Evolutionary conservation across 257 asterid genomes (phyloP), one percentile per base, ranked within the genome.

Genomic region (Orobanche coerulescens): DNA sequence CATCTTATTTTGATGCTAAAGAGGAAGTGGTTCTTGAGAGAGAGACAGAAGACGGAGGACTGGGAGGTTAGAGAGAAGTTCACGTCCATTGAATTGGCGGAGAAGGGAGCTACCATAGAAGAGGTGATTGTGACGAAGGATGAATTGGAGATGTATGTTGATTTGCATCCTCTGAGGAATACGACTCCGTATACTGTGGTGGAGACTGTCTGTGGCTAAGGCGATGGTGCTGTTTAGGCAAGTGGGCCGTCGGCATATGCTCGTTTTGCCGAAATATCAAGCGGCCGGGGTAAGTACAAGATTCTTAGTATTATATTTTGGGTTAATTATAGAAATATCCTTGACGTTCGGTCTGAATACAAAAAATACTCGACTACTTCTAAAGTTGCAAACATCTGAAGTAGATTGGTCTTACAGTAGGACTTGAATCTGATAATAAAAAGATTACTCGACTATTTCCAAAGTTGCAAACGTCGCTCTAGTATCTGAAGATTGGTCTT

Each of bases 121-220:
- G 96, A 91, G 64, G 81, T 82, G 7, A 65, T 76, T 0, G 87
- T 85, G 67, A 76, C 81, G 9, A 76, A 76, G 36, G 77, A 71
- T 15, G 95, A 91, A 73, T 80, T 91, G 95, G 90, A 91, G 68
- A 82, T 91, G 92, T 91, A 76, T 26, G 83, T 87, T 12, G 96
- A 91, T 62, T 73, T 88, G 65, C 94, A 91, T 64, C 95, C 90
- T 6, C 67, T 90, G 12, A 87, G 88, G 57, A 91, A 91, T 47
- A 82, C 89, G 43, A 91, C 96, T 4, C 94, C 96, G 0, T 73
- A 77, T 24, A 85, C 96, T 0, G 84, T 85, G 62, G 73, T 82
- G 0, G 97, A 91, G 58, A 91, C 77, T 84, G 77, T 88, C 96
- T 0, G 94, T 89, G 0, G 96, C 98, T 2, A 91, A 88, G 81